Conservation (phyloP, 2,329 filamentous ascomycete species). For the Elsinoe necatrix region DNA sequence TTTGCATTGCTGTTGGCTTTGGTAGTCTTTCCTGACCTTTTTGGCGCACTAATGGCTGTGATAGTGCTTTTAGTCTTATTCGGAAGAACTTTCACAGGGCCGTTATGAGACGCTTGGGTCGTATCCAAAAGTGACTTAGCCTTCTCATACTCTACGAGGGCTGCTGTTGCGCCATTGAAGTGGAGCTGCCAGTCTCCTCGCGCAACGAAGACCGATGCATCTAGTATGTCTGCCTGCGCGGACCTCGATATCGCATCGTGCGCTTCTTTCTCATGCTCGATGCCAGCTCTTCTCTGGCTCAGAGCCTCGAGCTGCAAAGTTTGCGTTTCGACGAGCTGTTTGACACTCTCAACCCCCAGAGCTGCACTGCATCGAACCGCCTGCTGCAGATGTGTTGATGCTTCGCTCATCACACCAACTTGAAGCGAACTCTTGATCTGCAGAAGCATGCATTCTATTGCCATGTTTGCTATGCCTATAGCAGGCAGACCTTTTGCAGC, state of each 20-base stretch:
- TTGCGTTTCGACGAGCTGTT: not conserved
- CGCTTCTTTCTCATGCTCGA: not conserved
- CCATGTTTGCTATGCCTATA: not conserved
- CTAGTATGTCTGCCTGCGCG: not conserved
- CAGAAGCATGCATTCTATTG: not conserved
- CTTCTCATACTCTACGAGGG: not conserved
- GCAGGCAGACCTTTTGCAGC: not conserved
- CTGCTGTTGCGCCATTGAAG: not conserved
- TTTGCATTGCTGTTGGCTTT: not conserved
- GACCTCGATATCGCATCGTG: not conserved
- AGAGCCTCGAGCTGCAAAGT: not conserved
- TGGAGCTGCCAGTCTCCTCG: constrained; percentile 4
- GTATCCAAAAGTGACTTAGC: not conserved
- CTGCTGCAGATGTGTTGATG: not conserved
- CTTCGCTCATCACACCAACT: not conserved
- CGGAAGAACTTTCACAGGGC: too few species aligned
- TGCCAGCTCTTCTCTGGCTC: not conserved
- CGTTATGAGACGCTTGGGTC: not conserved
- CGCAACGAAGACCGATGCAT: not conserved
- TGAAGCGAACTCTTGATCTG: not conserved
- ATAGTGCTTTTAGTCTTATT: not conserved
- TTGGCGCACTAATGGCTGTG: not conserved
- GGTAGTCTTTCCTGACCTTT: not conserved
- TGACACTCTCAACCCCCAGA: not conserved
- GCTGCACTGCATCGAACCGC: not conserved